Evolutionary conservation across 2,329 filamentous ascomycete species (phyloP), one percentile per base, ranked within the genome.

Genomic region (Lecanicillium sp.): DNA sequence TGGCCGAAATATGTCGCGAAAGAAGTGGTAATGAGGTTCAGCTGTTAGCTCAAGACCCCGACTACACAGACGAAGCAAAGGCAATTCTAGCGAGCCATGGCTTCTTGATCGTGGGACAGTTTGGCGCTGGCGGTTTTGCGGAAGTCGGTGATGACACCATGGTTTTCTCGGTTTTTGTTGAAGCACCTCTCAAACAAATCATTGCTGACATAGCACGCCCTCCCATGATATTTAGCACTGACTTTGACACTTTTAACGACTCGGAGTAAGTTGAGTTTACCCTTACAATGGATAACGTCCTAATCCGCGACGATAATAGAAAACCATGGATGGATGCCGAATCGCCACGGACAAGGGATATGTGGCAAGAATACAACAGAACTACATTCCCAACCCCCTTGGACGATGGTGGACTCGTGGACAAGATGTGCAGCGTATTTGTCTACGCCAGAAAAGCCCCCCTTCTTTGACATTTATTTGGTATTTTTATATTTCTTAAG

Each of bases 201-300:
- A 33, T 48, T 2, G 41, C 47, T 7, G 49, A 52, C 8, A 40
- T 50, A 32, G 44, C 49, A 4, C 40, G 40, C 4, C 47, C 49
- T 6, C 39, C 39, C 8, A 28, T 41, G 5, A 45, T 47, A 11
- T 7, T 33, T 7, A 28, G 14, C 13, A 28, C 37, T 10, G 30
- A 13, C 12, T 39, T 18, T 13, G 15, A 17, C 13, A 25, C 19
- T 30, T 39, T 33, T 33, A 33, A 33, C 14, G 20, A 33, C 20
- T 39, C 30, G 8, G 20, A 33, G 37, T 29, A 27, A 15, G 37
- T 29, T 4, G 12, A 5, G 0, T 19, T 13, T n/a, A 18, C 4
- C 15, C 10, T 36, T 17, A n/a, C 12, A n/a, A n/a, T 9, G 17
- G 10, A 13, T 10, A 28, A 15, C 12, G 3, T 28, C 11, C 17